Conservation (phyloP, 352 stramenopile species). For the Pythium guiyangense region DNA sequence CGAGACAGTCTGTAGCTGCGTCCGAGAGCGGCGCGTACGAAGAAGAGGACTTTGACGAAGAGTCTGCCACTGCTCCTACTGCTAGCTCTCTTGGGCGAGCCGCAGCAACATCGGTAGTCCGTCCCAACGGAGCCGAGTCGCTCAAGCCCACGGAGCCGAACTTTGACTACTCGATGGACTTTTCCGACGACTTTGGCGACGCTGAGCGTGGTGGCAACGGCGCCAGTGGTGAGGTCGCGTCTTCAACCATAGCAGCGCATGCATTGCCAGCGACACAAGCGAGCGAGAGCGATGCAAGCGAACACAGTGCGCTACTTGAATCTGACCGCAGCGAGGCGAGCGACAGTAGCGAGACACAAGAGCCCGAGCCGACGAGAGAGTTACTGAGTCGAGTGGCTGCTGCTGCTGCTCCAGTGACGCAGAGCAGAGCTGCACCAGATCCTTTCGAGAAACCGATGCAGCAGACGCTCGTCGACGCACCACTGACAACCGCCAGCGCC, state of each 20-base stretch:
- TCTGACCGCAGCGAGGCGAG: too few species aligned
- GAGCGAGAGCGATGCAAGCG: too few species aligned
- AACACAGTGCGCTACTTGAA: too few species aligned
- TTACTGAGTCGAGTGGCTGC: too few species aligned
- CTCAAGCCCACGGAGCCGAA: constrained; percentile 19
- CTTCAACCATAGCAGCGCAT: not conserved
- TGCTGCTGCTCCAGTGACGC: too few species aligned
- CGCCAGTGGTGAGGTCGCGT: not conserved
- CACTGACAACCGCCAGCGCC: too few species aligned
- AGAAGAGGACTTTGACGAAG: constrained; percentile 54
- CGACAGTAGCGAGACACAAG: too few species aligned
- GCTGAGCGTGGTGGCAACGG: not conserved
- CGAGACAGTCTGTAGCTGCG: constrained; percentile 4
- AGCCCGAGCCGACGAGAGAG: too few species aligned
- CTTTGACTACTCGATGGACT: constrained; percentile 76
- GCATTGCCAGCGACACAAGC: not conserved
- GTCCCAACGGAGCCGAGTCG: not conserved
- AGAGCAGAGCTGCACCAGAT: too few species aligned
- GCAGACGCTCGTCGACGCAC: too few species aligned
- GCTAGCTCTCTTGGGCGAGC: not conserved
- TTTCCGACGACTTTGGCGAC: constrained; percentile 40
- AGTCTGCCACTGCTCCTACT: constrained; percentile 16
- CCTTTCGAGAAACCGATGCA: too few species aligned
- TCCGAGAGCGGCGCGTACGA: constrained; percentile 47
- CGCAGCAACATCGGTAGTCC: too few species aligned